Conservation (phyloP, 352 stramenopile genomes). For the Phytophthora sp. region DNA sequence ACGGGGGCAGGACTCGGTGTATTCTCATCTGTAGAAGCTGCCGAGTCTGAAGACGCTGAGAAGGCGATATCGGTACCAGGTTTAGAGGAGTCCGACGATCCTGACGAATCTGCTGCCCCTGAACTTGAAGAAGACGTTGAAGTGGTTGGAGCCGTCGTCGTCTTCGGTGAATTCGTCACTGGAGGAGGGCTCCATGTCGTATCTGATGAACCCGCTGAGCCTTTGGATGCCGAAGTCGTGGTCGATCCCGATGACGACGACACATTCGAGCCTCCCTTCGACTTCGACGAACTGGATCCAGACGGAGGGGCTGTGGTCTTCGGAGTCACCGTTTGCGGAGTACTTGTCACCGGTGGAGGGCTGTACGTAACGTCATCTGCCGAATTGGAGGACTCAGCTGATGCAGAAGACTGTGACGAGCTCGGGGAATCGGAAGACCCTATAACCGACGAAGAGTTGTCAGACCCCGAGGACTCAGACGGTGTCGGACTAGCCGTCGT, state of each 20-base stretch:
- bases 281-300: conserved; percentile 19
- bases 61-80: conserved; percentile 4
- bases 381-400: conserved; percentile 1
- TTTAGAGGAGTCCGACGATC: conserved; percentile 19
- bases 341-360: conserved; percentile 35
- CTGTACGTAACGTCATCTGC: conserved; percentile 24
- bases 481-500: conserved; percentile 17
- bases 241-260: conserved; percentile 27
- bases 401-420: conserved; percentile 20
- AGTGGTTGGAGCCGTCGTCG: conserved; percentile 23
- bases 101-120: conserved; percentile 12
- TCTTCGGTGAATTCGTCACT: conserved; percentile 24
- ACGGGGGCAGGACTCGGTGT: conserved; percentile 41
- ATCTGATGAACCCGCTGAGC: conserved; percentile 23
- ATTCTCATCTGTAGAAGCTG: conserved; percentile 23
- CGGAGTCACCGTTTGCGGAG: conserved; percentile 22
- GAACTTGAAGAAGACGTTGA: conserved; percentile 20
- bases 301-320: conserved; percentile 17
- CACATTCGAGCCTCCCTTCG: conserved; percentile 8
- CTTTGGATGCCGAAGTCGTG: conserved; percentile 13
- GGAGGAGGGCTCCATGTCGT: conserved; percentile 32
- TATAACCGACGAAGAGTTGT: conserved; percentile 15
- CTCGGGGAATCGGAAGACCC: conserved; percentile 9
- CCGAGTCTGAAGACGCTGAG: conserved; percentile 5
- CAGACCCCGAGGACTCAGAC: conserved; percentile 20